Base-by-base conservation (phyloP, 164 flowering plant species). In the Piper longum region DNA sequence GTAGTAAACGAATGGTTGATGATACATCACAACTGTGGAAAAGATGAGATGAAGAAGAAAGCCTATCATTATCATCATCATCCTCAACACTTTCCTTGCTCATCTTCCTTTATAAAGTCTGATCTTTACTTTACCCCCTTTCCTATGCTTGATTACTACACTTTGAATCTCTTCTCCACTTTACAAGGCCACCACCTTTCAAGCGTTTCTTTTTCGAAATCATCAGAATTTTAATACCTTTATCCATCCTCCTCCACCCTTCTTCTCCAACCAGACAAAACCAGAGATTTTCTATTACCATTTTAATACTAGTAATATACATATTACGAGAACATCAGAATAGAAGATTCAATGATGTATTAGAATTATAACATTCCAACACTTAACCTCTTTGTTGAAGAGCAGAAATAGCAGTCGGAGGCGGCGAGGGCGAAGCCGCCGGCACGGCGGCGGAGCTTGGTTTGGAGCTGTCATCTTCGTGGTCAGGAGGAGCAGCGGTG, bases 351-450 rank as follows among this genome's bases (percentile, higher is more conserved):
- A 5, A 55, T 17, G 36, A 26, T 26, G 36, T 26, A 26, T 26
- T 26, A 26, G 36, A 26, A 26, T 26, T 26, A 26, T 26, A 26
- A 2, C 1, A 26, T 26, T 26, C 36, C 36, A 26, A 26, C 36
- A 26, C 36, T 7, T 68, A 70, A 83, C 95, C 90, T 76, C 85
- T 68, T 56, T 83, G 85, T 62, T 78, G 85, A 64, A 80, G 68
- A 14, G 88, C 82, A 66, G 73, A 62, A 64, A 76, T 73, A 4
- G 79, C 83, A 72, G 93, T 18, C 74, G 41, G 80, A 60, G 16
- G 74, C 72, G 16, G 77, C 0, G 87, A 75, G 16, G 67, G 60
- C 4, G 71, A 68, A n/a, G 75, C 54, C 6, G 82, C 73, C 41
- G 81, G 72, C 3, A 76, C 69, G 7, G 85, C 78, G 4, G 80